These are phyloP conservation scores for Bremia lactucae DNA, from an alignment of 352 stramenopile genomes.

Conservation along the genomic window DNA sequence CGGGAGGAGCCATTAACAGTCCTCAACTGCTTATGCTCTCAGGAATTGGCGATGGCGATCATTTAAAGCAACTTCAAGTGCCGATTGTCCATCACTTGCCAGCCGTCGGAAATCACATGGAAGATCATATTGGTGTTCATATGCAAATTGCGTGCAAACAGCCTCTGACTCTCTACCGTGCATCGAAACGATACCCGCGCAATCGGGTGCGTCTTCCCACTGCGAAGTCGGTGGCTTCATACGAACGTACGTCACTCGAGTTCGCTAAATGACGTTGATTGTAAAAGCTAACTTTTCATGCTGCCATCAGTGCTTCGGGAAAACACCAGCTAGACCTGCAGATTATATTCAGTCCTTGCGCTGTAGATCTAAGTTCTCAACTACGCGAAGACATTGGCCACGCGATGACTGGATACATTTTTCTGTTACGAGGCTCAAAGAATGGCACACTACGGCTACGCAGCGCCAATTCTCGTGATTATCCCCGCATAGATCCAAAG, in stretches of 20 bases:
- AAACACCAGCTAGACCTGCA: constrained; percentile 73
- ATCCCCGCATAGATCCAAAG: constrained; percentile 76
- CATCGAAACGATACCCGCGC: constrained; percentile 70
- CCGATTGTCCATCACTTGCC: constrained; percentile 59
- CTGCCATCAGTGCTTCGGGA: constrained; percentile 39
- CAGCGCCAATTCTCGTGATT: constrained; percentile 48
- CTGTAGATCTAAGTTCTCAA: constrained; percentile 26
- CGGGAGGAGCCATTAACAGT: constrained; percentile 75
- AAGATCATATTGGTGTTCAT: constrained; percentile 78
- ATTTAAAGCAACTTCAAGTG: constrained; percentile 57
- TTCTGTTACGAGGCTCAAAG: constrained; percentile 70
- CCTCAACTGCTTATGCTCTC: constrained; percentile 78
- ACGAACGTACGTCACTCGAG: constrained; percentile 29
- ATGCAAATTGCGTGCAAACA: constrained; percentile 79
- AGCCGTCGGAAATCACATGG: constrained; percentile 74
- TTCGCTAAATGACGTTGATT: too few relatives aligned
- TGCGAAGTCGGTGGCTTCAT: constrained; percentile 81
- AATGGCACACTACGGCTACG: constrained; percentile 64
- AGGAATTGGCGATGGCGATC: constrained; percentile 54
- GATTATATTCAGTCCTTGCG: constrained; percentile 74
- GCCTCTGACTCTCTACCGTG: constrained; percentile 78
- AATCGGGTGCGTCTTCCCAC: constrained; percentile 61
- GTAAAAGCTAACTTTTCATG: too few relatives aligned
- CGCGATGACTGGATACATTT: constrained; percentile 75
- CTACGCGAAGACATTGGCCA: constrained; percentile 32